These are phyloP conservation scores for Diutina sp. DNA, from an alignment of 1,139 yeast genomes.

Conservation along the genomic window DNA sequence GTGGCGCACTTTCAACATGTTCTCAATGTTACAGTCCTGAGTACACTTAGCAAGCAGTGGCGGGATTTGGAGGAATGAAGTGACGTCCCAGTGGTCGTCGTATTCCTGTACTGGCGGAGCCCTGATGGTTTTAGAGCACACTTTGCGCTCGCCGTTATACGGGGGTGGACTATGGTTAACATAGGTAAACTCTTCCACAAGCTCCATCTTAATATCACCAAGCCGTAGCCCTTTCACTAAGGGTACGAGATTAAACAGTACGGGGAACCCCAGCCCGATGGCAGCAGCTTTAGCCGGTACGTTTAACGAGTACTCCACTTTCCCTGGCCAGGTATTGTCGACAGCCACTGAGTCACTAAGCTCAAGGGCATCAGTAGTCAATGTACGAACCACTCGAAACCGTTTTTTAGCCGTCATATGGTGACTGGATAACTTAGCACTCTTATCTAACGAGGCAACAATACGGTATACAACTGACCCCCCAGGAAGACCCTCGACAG, in stretches of 20 bases:
- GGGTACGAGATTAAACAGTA: slow-evolving; percentile 66
- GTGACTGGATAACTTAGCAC: slow-evolving; percentile 39
- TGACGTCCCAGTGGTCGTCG: slow-evolving; percentile 73
- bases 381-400: slow-evolving; percentile 74
- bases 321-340: slow-evolving; percentile 92
- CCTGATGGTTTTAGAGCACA: slow-evolving; percentile 25
- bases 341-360: slow-evolving; percentile 86
- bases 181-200: slow-evolving; percentile 57
- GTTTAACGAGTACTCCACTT: slow-evolving; percentile 80
- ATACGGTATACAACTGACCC: slow-evolving; percentile 69
- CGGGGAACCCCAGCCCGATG: slow-evolving; percentile 67
- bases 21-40: slow-evolving; percentile 67
- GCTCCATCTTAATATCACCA: slow-evolving; percentile 54
- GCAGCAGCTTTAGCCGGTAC: slow-evolving; percentile 87
- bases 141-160: slow-evolving; percentile 46
- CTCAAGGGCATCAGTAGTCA: slow-evolving; percentile 81
- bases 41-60: slow-evolving; percentile 61
- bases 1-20: slow-evolving; percentile 55
- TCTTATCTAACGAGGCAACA: slow-evolving; percentile 74
- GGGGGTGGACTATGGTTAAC: slow-evolving; percentile 45
- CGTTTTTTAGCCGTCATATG: slow-evolving; percentile 58
- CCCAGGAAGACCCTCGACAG: slow-evolving; percentile 84
- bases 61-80: slow-evolving; percentile 50
- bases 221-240: slow-evolving; percentile 66
- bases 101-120: slow-evolving; percentile 25